Evolutionary conservation across 768 basidiomycete genomes (phyloP), one percentile per base, ranked within the genome.

Genomic region (Chlorophyllum brunneum): DNA sequence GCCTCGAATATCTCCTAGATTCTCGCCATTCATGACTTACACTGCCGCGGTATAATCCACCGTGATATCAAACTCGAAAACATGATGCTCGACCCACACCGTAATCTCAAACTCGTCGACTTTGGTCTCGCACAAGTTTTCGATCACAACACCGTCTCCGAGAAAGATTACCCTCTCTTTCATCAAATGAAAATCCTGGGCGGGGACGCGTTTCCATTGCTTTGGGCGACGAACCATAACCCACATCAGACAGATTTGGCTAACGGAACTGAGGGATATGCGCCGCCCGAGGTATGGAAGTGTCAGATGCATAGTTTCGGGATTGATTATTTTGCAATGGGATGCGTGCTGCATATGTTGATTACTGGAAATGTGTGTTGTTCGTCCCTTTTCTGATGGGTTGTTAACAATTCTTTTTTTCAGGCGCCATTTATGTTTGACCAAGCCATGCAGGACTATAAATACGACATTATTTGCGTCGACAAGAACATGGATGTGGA

Each of bases 41-140:
- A 58, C 29, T 15, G 23, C 4, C 54, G 52, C 13, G 54, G 57
- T 7, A 53, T 58, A 27, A 53, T 58, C 20, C 57, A 58, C 26
- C 54, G 57, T 1, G 57, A 58, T 26, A 53, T 58, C 51, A 58
- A 58, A 40, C 50, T 48, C 16, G 54, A 55, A 20, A 58, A 58
- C 37, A 48, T 55, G 46, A 37, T 58, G 37, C 40, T 58, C 2
- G 54, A 58, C 26, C 49, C 40, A 9, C 40, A 43, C 9, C 40
- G 33, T 15, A 58, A 58, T 39, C 41, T 48, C n/a, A 37, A 52
- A 13, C 37, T 58, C 39, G 42, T 55, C 24, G 51, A 58, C 38
- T 49, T 58, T 24, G 57, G 51, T n/a, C 47, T 53, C 5, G 51
- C 57, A 7, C 49, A 51, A 42, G 40, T 41, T 2, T 51, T 51